These are phyloP conservation scores for Calonectria leucothoes DNA, from an alignment of 2,329 filamentous ascomycete species.

Conservation along the genomic window DNA sequence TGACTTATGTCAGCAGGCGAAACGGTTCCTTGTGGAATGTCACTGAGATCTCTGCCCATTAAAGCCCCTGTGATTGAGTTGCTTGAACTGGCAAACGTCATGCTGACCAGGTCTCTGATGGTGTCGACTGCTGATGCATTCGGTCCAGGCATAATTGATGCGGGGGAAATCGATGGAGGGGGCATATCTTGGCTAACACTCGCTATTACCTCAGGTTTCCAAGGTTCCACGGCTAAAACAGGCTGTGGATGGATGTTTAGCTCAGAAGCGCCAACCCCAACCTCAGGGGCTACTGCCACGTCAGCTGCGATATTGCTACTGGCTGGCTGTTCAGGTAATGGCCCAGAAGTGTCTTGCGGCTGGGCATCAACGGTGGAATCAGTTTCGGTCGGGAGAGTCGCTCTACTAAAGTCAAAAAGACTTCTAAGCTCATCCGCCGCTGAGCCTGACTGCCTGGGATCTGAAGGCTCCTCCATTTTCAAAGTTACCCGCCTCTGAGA, in stretches of 20 bases:
- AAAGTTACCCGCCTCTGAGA: background rate
- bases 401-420: slow-evolving; percentile 38
- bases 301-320: background rate
- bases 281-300: slow-evolving; percentile 8
- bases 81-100: slow-evolving; percentile 31
- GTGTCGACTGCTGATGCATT: slow-evolving; percentile 33
- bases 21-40: slow-evolving; percentile 46
- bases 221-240: slow-evolving; percentile 34
- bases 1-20: slow-evolving; percentile 53
- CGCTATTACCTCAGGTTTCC: slow-evolving; percentile 39
- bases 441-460: slow-evolving; percentile 25
- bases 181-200: slow-evolving; percentile 31
- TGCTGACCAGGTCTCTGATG: slow-evolving; percentile 34
- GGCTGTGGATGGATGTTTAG: slow-evolving; percentile 31
- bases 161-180: slow-evolving; percentile 41
- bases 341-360: background rate
- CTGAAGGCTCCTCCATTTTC: slow-evolving; percentile 33
- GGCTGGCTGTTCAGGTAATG: slow-evolving; percentile 3
- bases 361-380: slow-evolving; percentile 22
- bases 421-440: slow-evolving; percentile 38
- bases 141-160: slow-evolving; percentile 40
- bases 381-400: slow-evolving; percentile 24
- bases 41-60: slow-evolving; percentile 30
- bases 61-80: slow-evolving; percentile 31
- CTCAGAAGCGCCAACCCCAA: slow-evolving; percentile 31